These are phyloP conservation scores for Colletotrichum musae DNA, from an alignment of 2,329 filamentous ascomycete species.

Conservation along the genomic window DNA sequence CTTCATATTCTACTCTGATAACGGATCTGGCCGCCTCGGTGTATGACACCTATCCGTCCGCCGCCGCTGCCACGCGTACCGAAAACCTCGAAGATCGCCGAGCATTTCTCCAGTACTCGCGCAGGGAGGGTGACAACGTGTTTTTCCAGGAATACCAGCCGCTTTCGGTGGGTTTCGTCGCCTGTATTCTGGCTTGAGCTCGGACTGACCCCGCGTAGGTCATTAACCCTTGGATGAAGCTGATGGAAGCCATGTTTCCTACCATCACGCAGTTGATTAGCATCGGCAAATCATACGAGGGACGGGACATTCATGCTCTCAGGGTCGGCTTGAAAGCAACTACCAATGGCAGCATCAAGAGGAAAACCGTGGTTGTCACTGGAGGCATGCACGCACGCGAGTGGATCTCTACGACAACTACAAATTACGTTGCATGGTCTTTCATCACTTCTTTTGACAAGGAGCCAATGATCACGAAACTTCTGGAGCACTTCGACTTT, in stretches of 20 bases:
- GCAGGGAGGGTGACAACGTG: slow-evolving; percentile 73
- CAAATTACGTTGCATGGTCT: slow-evolving; percentile 91
- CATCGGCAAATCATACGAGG: slow-evolving; percentile 90
- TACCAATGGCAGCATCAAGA: slow-evolving; percentile 55
- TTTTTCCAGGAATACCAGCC: slow-evolving; percentile 97
- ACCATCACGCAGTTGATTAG: slow-evolving; percentile 80
- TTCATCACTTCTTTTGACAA: slow-evolving; percentile 88
- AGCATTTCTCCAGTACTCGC: slow-evolving; percentile 48
- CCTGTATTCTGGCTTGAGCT: slow-evolving; percentile 15
- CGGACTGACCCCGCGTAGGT: slow-evolving; percentile 49
- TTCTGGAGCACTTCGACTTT: slow-evolving; percentile 89
- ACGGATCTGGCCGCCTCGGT: slow-evolving; percentile 84
- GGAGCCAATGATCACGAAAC: slow-evolving; percentile 77
- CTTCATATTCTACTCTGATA: slow-evolving; percentile 81
- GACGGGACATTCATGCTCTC: slow-evolving; percentile 86
- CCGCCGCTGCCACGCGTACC: slow-evolving; percentile 45
- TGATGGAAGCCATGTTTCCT: slow-evolving; percentile 91
- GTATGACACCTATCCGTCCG: slow-evolving; percentile 79
- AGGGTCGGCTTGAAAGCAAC: slow-evolving; percentile 73
- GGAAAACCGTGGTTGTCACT: slow-evolving; percentile 85
- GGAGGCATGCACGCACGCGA: slow-evolving; percentile 94
- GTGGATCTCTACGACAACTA: slow-evolving; percentile 95
- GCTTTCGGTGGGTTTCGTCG: slow-evolving; percentile 67
- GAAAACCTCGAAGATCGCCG: slow-evolving; percentile 45
- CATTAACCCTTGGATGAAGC: slow-evolving; percentile 90